Evolutionary conservation across 805 yeast species (phyloP), one percentile per base, ranked within the genome.

Genomic region (Metschnikowia sp.): DNA sequence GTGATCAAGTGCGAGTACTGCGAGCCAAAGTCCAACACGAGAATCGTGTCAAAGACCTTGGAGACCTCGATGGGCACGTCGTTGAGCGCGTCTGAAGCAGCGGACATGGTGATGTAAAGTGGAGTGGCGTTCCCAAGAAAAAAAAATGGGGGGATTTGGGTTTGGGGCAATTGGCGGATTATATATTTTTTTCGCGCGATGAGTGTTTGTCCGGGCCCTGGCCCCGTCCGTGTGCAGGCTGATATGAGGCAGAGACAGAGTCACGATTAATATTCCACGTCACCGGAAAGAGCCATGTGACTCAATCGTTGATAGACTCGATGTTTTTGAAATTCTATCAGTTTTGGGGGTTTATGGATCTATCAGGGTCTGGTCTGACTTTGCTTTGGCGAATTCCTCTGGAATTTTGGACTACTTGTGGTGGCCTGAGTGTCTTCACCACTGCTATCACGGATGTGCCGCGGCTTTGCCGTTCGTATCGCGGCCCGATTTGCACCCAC

Each of bases 1-100:
- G 97, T 91, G 68, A 94, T 90, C 67, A 94, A 75, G 65, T 94
- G 99, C 49, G 97, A 88, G 76, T 94, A 94, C 76, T 94, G 99
- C 52, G 99, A 94, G 53, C 99, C 99, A 65, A 94, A 94, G 69
- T 94, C 99, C 66, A 94, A 81, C 68, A 94, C 97, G 74, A 94
- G 79, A 58, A 94, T 90, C 75, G 99, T 94, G 81, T 94, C 96
- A 73, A 94, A 94, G 51, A 88, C 89, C 60, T 80, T 81, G 60
- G 96, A 81, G 52, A 94, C 97, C 72, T 88, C 78, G 57, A 71
- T 59, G 41, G 75, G 76, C 52, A 68, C 73, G 55, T 70, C 74
- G 41, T 57, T 58, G 42, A 50, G 49, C 48, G 53, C 43, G 48
- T 36, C 44, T 36, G 28, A 42, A 31, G 44, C 30, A 36, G 43